A percentile compares a stretch with the other conserved stretches of the same genome.
Evolutionary conservation across 371 early-diverging fungal genomes (phyloP).

Genomic region (Batrachochytrium dendrobatidis): DNA sequence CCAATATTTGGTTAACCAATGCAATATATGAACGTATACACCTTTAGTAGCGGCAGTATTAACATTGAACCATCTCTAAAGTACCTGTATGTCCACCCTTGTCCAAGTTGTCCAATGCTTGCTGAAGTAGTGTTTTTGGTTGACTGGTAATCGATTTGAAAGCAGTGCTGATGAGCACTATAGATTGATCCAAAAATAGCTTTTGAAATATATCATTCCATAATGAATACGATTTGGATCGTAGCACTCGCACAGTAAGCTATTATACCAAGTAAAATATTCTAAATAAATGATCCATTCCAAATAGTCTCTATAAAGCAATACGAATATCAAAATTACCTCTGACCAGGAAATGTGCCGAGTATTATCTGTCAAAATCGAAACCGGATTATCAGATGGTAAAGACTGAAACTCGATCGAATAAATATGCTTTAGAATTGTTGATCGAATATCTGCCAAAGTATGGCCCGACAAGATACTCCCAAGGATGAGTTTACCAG

Average conservation of each 20-base stretch:
- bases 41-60: background rate
- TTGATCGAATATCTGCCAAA: conserved; percentile 7
- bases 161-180: conserved; percentile 11
- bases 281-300: background rate
- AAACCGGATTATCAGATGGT: background rate
- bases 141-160: conserved; percentile 11
- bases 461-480: background rate
- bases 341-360: background rate
- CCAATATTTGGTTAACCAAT: background rate
- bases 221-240: conserved; percentile 12
- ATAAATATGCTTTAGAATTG: background rate
- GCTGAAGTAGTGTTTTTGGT: conserved; percentile 7
- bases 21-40: background rate
- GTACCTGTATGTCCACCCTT: background rate
- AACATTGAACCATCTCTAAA: background rate
- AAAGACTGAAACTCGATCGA: background rate
- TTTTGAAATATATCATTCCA: conserved; percentile 19
- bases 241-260: conserved; percentile 13
- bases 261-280: background rate
- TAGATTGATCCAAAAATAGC: conserved; percentile 10
- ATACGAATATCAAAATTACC: background rate
- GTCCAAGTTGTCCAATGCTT: background rate
- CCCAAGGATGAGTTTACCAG: background rate
- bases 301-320: background rate
- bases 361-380: background rate